Percentiles rank a stretch among this genome's conserved stretches.
Evolutionary conservation across 176 grass and related monocot species (phyloP).

Genomic region (Raddia distichophylla): DNA sequence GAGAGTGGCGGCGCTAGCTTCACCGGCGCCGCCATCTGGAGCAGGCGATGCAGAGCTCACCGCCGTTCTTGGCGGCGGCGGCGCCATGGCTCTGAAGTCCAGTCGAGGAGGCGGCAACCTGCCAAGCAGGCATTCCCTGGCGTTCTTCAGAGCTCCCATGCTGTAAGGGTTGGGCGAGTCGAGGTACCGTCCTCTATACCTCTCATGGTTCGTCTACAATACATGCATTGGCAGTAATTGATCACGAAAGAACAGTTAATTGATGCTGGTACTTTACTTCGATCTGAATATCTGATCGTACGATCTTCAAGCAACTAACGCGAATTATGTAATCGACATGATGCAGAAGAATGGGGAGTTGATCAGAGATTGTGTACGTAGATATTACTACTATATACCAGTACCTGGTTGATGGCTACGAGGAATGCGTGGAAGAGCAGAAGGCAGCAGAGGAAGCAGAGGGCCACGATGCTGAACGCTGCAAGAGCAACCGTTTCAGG

Average conservation of each 20-base stretch:
- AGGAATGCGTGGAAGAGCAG: conserved; percentile 56
- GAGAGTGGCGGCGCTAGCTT: too few relatives aligned
- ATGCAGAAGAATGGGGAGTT: background rate
- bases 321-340: background rate
- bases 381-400: too few relatives aligned
- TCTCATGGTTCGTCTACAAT: conserved; percentile 59
- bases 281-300: background rate
- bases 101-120: conserved; percentile 46
- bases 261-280: background rate
- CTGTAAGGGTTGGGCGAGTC: conserved; percentile 56
- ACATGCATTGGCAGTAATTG: background rate
- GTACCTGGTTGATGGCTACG: conserved; percentile 59
- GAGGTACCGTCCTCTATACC: conserved; percentile 33
- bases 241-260: background rate
- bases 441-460: conserved; percentile 53
- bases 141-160: conserved; percentile 51
- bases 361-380: background rate
- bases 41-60: too few relatives aligned
- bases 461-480: conserved; percentile 50
- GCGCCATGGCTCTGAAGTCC: conserved; percentile 5
- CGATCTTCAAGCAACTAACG: background rate
- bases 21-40: too few relatives aligned
- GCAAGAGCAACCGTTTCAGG: conserved; percentile 57
- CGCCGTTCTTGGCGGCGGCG: background rate
- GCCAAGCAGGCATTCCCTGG: conserved; percentile 53